Conservation (phyloP, 345 rosid genomes). For the Brassica cretica region DNA sequence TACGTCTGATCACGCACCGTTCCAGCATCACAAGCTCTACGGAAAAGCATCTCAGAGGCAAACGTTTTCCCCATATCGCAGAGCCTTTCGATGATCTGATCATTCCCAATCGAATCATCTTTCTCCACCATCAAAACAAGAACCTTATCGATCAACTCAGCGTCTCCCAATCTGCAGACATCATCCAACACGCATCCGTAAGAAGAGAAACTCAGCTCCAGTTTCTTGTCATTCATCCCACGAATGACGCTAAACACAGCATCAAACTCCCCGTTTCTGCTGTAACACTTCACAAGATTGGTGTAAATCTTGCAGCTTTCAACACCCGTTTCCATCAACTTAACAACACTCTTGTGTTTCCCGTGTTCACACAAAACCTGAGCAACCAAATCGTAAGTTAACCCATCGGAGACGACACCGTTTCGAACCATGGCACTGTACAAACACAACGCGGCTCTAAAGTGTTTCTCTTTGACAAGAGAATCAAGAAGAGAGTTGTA, state of each 20-base stretch:
- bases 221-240: slow-evolving; percentile 54
- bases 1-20: slow-evolving; percentile 47
- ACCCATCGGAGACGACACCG: slow-evolving; percentile 43
- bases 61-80: slow-evolving; percentile 54
- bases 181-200: slow-evolving; percentile 65
- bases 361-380: slow-evolving; percentile 50
- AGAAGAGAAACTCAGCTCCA: slow-evolving; percentile 48
- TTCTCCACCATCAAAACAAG: slow-evolving; percentile 48
- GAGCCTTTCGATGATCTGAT: slow-evolving; percentile 53
- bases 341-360: slow-evolving; percentile 48
- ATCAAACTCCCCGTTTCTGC: slow-evolving; percentile 51
- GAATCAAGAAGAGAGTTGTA: slow-evolving; percentile 57
- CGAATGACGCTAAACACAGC: slow-evolving; percentile 47
- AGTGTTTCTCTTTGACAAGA: slow-evolving; percentile 41
- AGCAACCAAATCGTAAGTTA: slow-evolving; percentile 57
- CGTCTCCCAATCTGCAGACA: slow-evolving; percentile 51
- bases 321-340: slow-evolving; percentile 51
- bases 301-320: slow-evolving; percentile 51
- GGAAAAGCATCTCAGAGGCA: slow-evolving; percentile 60
- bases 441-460: slow-evolving; percentile 54
- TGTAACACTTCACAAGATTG: slow-evolving; percentile 51
- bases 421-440: slow-evolving; percentile 54
- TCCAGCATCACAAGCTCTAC: slow-evolving; percentile 45
- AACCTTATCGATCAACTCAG: slow-evolving; percentile 48
- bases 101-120: slow-evolving; percentile 26